Evolutionary conservation across 495 filamentous ascomycete species (phyloP), one percentile per base, ranked within the genome.

Genomic region (Trichocladium antarcticum): DNA sequence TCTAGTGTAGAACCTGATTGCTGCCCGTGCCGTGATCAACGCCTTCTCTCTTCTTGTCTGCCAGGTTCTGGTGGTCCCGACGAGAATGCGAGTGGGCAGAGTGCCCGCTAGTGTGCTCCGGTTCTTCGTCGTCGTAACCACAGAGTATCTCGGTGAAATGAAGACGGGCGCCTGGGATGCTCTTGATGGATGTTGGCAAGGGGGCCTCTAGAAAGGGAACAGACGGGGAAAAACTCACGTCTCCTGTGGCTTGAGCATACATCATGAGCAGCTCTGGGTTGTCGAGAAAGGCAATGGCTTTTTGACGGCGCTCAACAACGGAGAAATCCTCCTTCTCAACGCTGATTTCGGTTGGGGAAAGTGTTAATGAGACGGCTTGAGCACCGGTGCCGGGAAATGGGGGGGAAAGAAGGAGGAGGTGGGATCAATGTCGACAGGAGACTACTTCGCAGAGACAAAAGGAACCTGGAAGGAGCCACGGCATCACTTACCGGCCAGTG

Each of bases 241-340:
- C 65, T 40, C 58, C 65, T 31, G 68, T 67, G 31, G 66, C 61
- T 45, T 72, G 62, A 12, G 74, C 67, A 22, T 72, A 67, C 71
- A 76, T 76, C 67, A 74, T 74, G 20, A 78, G 58, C 45, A 74
- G 51, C 49, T 78, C 75, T 1, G 74, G 74, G 40, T 53, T 71
- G 40, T 74, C 68, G 0, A 78, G 59, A 21, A 73, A 66, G 17
- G 69, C 55, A 14, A 67, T 58, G 27, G 74, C 74, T 21, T 65
- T 54, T 31, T 66, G 58, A 2, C 70, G 69, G 10, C 59, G 59
- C 47, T 74, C 67, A 14, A 38, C 15, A 3, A 37, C 21, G 28
- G 50, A 51, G 46, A 62, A 72, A 17, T 67, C 45, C 47, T 57
- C 56, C 38, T 54, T 57, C 15, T 56, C 47, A 6, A 29, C 15